Evolutionary conservation across 371 early-diverging fungal genomes (phyloP), one percentile per base, ranked within the genome.

Genomic region (Gilbertella persicaria): DNA sequence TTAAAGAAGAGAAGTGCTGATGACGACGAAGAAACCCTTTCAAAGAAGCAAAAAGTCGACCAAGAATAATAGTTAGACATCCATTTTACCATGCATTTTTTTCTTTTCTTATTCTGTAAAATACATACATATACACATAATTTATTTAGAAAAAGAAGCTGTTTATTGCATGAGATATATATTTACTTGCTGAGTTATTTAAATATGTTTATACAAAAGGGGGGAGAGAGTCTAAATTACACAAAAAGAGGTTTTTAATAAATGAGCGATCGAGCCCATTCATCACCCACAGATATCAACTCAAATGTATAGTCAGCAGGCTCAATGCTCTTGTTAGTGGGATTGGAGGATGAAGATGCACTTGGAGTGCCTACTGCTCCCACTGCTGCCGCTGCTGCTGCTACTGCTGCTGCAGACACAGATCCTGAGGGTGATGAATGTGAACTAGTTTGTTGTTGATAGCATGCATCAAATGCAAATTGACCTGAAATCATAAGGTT

Each of bases 1-100:
- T 76, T 98, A 65, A 76, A 87, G 56, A 71, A 78, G 37, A 43
- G 72, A 29, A 75, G 76, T 40, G 71, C 74, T 17, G 78, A 81
- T 36, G 75, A 64, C 10, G 69, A 48, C 9, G 56, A 57, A 10
- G 56, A 40, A 2, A 47, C 19, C 19, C 6, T 40, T 33, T 60
- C 71, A 33, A 81, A 81, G 56, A 81, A 67, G 62, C 75, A 75
- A 67, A 78, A 70, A 49, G 66, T 67, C 20, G 53, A 53, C 28
- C 43, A 52, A 30, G 59, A 50, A 50, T 41, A 50, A 24, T 37
- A 5, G 4, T 28, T 9, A 5, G 4, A 12, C 33, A 12, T 33
- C 13, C 33, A 12, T 33, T 33, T 33, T 33, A n/a, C n/a, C 33
- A 8, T 33, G 12, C 10, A 33, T 33, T 9, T 33, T 33, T 2